These are phyloP conservation scores for Termitomyces sp. DNA, from an alignment of 1,284 basidiomycete species.

Conservation along the genomic window DNA sequence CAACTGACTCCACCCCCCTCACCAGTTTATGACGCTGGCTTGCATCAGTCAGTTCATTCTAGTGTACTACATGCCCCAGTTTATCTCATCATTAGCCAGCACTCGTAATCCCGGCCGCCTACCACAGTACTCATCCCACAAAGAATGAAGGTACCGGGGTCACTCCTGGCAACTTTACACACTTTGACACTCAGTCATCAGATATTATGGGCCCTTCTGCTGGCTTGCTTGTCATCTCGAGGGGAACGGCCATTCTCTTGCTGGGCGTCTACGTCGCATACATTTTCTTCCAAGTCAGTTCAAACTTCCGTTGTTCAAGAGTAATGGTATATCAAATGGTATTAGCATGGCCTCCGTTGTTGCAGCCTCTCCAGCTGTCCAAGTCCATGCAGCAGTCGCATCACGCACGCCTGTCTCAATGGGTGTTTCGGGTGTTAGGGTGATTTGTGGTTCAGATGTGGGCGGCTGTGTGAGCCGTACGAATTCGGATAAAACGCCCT, in stretches of 20 bases:
- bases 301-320: background rate
- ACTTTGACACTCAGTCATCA: slow-evolving; percentile 7
- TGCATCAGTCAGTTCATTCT: slow-evolving; percentile 65
- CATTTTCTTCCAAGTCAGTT: slow-evolving; percentile 66
- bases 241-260: slow-evolving; percentile 81
- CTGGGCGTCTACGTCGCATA: slow-evolving; percentile 81
- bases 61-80: background rate
- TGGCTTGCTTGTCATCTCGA: slow-evolving; percentile 74
- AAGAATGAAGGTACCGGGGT: slow-evolving; percentile 11
- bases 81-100: slow-evolving; percentile 37
- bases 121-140: slow-evolving; percentile 46
- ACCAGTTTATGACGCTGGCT: slow-evolving; percentile 80
- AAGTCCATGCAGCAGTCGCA: slow-evolving; percentile 67
- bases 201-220: slow-evolving; percentile 23
- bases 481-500: slow-evolving; percentile 61
- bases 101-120: slow-evolving; percentile 89
- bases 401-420: slow-evolving; percentile 38
- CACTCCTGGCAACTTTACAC: background rate
- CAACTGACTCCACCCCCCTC: slow-evolving; percentile 4
- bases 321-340: slow-evolving; percentile 40
- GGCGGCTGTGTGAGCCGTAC: slow-evolving; percentile 51
- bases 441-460: slow-evolving; percentile 39
- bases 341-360: slow-evolving; percentile 65
- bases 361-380: slow-evolving; percentile 68
- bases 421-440: slow-evolving; percentile 34